Conservation (phyloP, 2,329 filamentous ascomycete genomes). For the Fusarium setosum region DNA sequence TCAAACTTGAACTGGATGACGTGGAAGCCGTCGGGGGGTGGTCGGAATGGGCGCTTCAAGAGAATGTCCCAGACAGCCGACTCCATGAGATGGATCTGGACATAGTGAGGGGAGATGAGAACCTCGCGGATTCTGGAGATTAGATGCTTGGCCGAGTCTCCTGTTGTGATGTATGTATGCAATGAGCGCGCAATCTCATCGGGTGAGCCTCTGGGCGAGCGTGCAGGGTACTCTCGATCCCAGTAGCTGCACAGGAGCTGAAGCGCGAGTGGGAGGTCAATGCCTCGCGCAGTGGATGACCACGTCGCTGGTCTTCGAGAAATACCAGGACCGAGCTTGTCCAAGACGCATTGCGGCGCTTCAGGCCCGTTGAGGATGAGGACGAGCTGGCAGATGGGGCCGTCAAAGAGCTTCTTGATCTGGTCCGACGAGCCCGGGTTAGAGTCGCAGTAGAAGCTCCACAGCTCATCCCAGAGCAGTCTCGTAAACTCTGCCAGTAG, state of each 20-base stretch:
- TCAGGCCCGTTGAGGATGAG: conserved; percentile 52
- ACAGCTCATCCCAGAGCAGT: conserved; percentile 52
- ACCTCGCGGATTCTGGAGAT: conserved; percentile 45
- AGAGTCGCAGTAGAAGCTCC: conserved; percentile 46
- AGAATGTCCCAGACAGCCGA: conserved; percentile 52
- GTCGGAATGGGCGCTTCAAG: conserved; percentile 44
- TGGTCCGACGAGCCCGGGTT: conserved; percentile 45
- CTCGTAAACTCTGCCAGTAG: conserved; percentile 47
- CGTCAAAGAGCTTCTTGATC: conserved; percentile 49
- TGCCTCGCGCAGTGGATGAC: conserved; percentile 46
- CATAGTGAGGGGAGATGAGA: conserved; percentile 49
- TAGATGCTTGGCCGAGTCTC: conserved; percentile 44
- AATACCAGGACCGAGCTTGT: conserved; percentile 49
- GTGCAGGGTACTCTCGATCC: conserved; percentile 49
- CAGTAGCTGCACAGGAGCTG: conserved; percentile 51
- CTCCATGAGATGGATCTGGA: conserved; percentile 53
- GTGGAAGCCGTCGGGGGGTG: conserved; percentile 49
- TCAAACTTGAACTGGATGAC: conserved; percentile 51
- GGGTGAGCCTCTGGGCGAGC: conserved; percentile 48
- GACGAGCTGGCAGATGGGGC: conserved; percentile 51
- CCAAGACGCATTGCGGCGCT: conserved; percentile 48
- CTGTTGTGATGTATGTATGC: conserved; percentile 44
- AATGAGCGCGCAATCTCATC: conserved; percentile 49
- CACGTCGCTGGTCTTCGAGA: conserved; percentile 47
- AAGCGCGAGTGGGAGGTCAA: conserved; percentile 49